Conservation (phyloP, 2,329 filamentous ascomycete species). For the Tolypocladium guangdongense region DNA sequence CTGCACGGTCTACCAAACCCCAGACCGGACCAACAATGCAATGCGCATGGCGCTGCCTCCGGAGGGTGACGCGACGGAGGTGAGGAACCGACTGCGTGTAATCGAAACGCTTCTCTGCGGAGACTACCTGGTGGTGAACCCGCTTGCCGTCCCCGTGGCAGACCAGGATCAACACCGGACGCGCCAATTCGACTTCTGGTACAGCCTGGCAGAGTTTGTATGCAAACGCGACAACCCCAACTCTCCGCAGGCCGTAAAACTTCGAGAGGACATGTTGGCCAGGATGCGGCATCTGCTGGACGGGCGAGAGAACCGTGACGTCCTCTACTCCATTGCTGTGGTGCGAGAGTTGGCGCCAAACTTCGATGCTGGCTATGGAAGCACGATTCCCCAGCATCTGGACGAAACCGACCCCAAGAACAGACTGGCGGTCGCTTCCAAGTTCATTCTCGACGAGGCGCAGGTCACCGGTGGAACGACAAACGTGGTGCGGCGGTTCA, state of each 20-base stretch:
- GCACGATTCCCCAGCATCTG: conserved; percentile 44
- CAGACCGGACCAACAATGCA: conserved; percentile 22
- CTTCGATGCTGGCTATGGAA: conserved; percentile 47
- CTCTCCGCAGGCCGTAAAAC: conserved; percentile 29
- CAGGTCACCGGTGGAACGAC: conserved; percentile 57
- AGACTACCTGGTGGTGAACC: conserved; percentile 49
- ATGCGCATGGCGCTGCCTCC: conserved; percentile 28
- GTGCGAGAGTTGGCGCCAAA: conserved; percentile 63
- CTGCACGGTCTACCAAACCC: conserved; percentile 32
- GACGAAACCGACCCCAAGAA: conserved; percentile 58
- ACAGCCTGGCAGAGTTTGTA: conserved; percentile 57
- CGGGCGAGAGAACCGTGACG: conserved; percentile 76
- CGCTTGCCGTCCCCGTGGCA: conserved; percentile 38
- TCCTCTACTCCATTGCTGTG: conserved; percentile 80
- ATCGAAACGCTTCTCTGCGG: conserved; percentile 70
- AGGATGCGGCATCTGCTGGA: conserved; percentile 62
- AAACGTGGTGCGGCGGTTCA: conserved; percentile 60
- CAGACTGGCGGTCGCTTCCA: conserved; percentile 57
- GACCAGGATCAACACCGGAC: conserved; percentile 42
- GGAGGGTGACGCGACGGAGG: conserved; percentile 51
- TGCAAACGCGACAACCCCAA: conserved; percentile 47
- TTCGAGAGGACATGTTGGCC: conserved; percentile 53
- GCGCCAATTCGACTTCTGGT: conserved; percentile 74
- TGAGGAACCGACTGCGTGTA: conserved; percentile 60
- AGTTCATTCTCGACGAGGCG: conserved; percentile 57